Evolutionary conservation across 2,329 filamentous ascomycete genomes (phyloP), one percentile per base, ranked within the genome.

Genomic region (Fonsecaea multimorphosa): DNA sequence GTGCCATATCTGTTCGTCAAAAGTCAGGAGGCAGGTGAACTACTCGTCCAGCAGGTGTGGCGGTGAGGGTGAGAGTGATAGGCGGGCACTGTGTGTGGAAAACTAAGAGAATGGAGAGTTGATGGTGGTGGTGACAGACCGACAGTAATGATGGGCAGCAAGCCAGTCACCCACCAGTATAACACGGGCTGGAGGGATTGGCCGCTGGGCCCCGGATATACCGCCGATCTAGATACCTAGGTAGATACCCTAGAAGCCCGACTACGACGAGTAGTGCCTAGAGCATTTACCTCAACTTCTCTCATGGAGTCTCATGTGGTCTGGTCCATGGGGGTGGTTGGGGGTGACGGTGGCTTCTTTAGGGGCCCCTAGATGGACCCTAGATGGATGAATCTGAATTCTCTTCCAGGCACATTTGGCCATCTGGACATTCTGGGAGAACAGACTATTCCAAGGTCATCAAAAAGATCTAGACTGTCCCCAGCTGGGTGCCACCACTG

Each of bases 171-270:
- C n/a, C n/a, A n/a, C n/a, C n/a, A 16, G 22, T 19, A n/a, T 32
- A 19, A 55, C 63, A 65, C 63, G 63, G 36, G 58, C 32, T 19
- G 58, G 40, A 65, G 52, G 58, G 63, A 65, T 61, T 65, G 63
- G 63, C 36, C 27, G 52, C 14, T 54, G 52, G 16, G 16, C 52
- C 3, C n/a, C 14, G 14, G 52, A 49, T 49, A 11, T 11, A 31
- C 31, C 12, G 56, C n/a, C 36, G 56, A 58, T 58, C 38, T 27
- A 49, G 44, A 19, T 44, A 19, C 7, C 8, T 22, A 46, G 9
- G n/a, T 22, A 46, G n/a, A n/a, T n/a, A n/a, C 29, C 29, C 29
- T 31, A 8, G 29, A 31, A 31, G 29, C 29, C 3, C 3, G 29
- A 31, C 29, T 8, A 31, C 29, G 29, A n/a, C n/a, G n/a, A n/a